phyloP scores from a whole-genome alignment of 805 yeast species.

The Pichia scutulata region DNA sequence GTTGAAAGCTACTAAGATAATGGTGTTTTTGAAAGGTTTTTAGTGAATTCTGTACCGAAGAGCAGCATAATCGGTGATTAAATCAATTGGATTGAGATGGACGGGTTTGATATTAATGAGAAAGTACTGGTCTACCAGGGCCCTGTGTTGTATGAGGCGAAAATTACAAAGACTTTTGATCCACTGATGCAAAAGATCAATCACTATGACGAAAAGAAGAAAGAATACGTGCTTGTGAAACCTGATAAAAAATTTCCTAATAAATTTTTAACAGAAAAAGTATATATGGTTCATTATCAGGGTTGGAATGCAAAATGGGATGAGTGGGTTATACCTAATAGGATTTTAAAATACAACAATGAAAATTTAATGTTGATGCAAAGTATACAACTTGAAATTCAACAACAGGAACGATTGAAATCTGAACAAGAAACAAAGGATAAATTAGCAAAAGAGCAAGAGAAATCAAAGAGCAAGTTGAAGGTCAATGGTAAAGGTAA shows the following conservation, averaged over 20 bases:
- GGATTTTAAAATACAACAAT: slow-evolving; percentile 61
- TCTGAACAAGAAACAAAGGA: background rate
- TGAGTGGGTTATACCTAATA: slow-evolving; percentile 77
- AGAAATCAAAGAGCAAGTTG: background rate
- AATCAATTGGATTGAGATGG: background rate
- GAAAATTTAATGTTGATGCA: slow-evolving; percentile 62
- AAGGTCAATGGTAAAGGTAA: background rate
- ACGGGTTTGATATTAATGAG: slow-evolving; percentile 15
- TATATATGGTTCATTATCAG: slow-evolving; percentile 73
- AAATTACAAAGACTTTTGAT: slow-evolving; percentile 56
- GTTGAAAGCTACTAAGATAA: background rate
- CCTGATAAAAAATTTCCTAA: slow-evolving; percentile 21
- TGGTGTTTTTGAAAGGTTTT: background rate
- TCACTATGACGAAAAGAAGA: slow-evolving; percentile 23
- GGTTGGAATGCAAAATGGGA: slow-evolving; percentile 98
- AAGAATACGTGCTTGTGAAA: slow-evolving; percentile 30
- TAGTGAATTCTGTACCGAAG: background rate
- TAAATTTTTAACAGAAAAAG: slow-evolving; percentile 11
- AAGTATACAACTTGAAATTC: slow-evolving; percentile 35
- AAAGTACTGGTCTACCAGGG: slow-evolving; percentile 81
- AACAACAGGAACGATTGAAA: slow-evolving; percentile 5
- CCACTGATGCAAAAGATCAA: slow-evolving; percentile 38
- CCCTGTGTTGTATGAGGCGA: slow-evolving; percentile 84
- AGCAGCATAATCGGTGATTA: background rate
- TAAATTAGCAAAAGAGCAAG: background rate